Evolutionary conservation across 2,329 filamentous ascomycete species (phyloP).

Genomic region (Trichophyton schoenleinii): DNA sequence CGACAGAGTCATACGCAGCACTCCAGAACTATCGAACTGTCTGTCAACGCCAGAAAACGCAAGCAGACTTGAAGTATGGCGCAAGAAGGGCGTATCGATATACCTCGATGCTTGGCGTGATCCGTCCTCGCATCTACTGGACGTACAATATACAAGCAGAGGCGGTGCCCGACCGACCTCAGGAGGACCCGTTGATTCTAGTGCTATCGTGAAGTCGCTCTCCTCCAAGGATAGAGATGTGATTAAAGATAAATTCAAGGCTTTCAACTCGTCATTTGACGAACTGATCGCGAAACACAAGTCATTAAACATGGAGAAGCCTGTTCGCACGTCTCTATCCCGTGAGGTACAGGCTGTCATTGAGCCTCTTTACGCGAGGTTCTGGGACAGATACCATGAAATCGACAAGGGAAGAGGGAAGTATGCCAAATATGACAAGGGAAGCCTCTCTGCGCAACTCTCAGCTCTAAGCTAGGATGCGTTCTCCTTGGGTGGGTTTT

Average conservation of each 20-base stretch:
- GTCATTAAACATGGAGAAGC: conserved; percentile 74
- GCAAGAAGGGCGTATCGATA: conserved; percentile 68
- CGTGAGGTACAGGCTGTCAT: conserved; percentile 83
- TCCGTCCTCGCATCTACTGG: conserved; percentile 69
- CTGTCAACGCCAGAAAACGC: conserved; percentile 51
- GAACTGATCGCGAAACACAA: conserved; percentile 76
- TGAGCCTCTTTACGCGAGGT: conserved; percentile 84
- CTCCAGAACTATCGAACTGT: conserved; percentile 57
- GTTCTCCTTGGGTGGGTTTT: background rate
- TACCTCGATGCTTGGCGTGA: conserved; percentile 87
- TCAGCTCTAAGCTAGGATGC: conserved; percentile 18
- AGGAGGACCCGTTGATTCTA: conserved; percentile 55
- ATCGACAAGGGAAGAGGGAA: conserved; percentile 97
- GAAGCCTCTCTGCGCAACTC: conserved; percentile 54
- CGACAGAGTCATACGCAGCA: conserved; percentile 70
- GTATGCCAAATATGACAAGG: conserved; percentile 95
- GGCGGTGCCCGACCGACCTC: conserved; percentile 55
- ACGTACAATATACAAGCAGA: conserved; percentile 83
- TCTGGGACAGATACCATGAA: conserved; percentile 96
- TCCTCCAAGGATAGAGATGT: conserved; percentile 86
- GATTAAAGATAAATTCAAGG: conserved; percentile 90
- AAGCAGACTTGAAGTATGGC: conserved; percentile 63
- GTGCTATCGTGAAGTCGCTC: conserved; percentile 69
- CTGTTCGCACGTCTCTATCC: conserved; percentile 68
- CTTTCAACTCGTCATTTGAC: conserved; percentile 84